Base-by-base conservation (phyloP, 495 filamentous ascomycete genomes). In the Penicillium ochrochloron region DNA sequence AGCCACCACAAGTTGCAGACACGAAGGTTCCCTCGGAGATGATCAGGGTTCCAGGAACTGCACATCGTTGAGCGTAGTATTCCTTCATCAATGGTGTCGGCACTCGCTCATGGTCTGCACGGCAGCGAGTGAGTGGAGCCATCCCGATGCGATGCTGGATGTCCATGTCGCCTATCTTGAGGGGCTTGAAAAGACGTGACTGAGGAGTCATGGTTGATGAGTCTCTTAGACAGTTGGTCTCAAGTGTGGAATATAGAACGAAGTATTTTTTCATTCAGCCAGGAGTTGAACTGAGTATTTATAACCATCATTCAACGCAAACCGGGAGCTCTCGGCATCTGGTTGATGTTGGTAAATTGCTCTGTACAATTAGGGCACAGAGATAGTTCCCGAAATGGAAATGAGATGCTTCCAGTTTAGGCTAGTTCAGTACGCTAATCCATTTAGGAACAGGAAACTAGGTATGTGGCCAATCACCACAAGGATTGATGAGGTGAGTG, bases 1-100 rank as follows among this genome's bases (percentile, higher is more conserved):
- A 86, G 6, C 76, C 82, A 19, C 67, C 73, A 19, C 83, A 79
- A 39, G 68, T 63, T 5, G 82, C 73, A 4, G 87, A 84, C 64
- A 92, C 86, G 60, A 87, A 80, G 12, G 88, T 88, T 3, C 80
- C 89, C 75, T 94, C 90, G 15, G 81, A 81, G 52, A 79, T 74
- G 51, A 88, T 76, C 19, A 86, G 66, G 2, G 85, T 77, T 0
- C 82, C 81, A 2, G 84, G 84, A 3, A 77, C 71, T 3, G 80
- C 69, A 8, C 81, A 77, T 17, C 85, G 73, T 61, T 88, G 84
- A 0, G 59, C 54, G 67, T 88, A 87, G 77, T 88, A 85, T 55
- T 84, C 77, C 50, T 65, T 69, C 6, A 80, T 67, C n/a, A 81
- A 57, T 17, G 71, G 63, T 52, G 72, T 63, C 31, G 82, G 80